A percentile compares a stretch with the other conserved stretches of the same genome.
phyloP scores from a whole-genome alignment of 176 grass and related monocot genomes.

The Triticum aestivum region DNA sequence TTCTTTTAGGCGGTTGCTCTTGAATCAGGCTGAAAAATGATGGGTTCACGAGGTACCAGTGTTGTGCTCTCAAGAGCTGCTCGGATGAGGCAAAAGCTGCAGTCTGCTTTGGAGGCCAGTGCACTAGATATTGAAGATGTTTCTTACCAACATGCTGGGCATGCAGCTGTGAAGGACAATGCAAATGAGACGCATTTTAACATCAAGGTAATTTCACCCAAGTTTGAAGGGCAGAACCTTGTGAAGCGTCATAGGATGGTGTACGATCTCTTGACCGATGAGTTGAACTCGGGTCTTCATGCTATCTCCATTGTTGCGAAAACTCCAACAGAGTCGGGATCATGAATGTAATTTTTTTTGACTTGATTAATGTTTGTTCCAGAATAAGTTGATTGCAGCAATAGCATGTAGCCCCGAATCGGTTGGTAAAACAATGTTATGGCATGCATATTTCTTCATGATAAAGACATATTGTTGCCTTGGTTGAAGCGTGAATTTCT shows the following conservation, averaged over 20 bases:
- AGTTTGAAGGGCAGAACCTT: slow-evolving; percentile 85
- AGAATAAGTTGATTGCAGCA: slow-evolving; percentile 30
- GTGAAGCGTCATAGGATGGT: slow-evolving; percentile 92
- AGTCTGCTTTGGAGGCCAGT: slow-evolving; percentile 81
- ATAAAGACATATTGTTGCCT: slow-evolving; percentile 8
- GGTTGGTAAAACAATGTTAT: not conserved
- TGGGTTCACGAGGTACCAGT: slow-evolving; percentile 62
- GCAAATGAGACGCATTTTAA: slow-evolving; percentile 93
- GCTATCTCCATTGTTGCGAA: slow-evolving; percentile 94
- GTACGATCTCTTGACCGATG: slow-evolving; percentile 82
- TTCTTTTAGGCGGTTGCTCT: not conserved
- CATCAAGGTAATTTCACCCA: slow-evolving; percentile 75
- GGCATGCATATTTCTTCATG: not conserved
- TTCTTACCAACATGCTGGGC: slow-evolving; percentile 84
- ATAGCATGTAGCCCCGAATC: slow-evolving; percentile 18
- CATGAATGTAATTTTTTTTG: slow-evolving; percentile 12
- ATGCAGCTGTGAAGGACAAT: slow-evolving; percentile 74
- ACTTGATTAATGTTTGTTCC: not conserved
- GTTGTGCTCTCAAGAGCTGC: slow-evolving; percentile 70
- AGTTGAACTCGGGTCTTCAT: slow-evolving; percentile 92
- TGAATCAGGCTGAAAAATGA: slow-evolving; percentile 21
- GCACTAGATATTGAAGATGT: slow-evolving; percentile 88
- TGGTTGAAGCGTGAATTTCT: not conserved
- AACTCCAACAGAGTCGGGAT: slow-evolving; percentile 64
- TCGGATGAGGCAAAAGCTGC: slow-evolving; percentile 87